Conservation (phyloP, 331 rosid species). For the Acacia concinna region DNA sequence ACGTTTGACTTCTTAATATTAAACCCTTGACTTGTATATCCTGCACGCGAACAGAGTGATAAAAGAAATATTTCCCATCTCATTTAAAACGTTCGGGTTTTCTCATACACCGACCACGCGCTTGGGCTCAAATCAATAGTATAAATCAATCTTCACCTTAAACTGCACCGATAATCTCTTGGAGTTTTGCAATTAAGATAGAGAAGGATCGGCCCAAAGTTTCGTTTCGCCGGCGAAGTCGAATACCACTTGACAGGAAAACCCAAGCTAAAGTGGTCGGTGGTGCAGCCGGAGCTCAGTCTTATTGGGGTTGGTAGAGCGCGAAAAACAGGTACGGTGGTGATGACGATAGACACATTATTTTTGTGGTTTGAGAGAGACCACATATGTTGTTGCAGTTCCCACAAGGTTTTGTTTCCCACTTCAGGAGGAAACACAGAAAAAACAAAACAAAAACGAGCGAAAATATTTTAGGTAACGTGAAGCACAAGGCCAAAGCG, state of each 20-base stretch:
- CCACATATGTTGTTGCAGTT: neutral
- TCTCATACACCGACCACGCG: neutral
- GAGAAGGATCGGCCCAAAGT: neutral
- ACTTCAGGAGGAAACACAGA: neutral
- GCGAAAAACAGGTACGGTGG: neutral
- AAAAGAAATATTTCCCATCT: neutral
- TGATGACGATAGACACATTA: too few species aligned
- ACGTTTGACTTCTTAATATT: neutral
- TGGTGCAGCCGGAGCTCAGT: neutral
- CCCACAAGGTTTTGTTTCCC: neutral
- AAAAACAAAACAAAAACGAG: conserved; percentile 1
- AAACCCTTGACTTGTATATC: neutral
- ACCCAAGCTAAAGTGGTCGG: conserved; percentile 13
- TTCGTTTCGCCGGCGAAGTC: neutral
- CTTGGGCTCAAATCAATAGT: neutral
- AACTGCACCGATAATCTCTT: neutral
- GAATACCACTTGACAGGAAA: neutral
- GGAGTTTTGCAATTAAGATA: neutral
- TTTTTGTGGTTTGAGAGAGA: neutral
- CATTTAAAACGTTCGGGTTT: neutral
- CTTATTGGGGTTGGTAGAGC: neutral
- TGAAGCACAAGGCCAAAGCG: conserved; percentile 38
- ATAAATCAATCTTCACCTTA: neutral
- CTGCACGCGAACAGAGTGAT: neutral
- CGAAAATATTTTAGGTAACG: conserved; percentile 10